A percentile compares a stretch with the other conserved stretches of the same genome.
phyloP scores from a whole-genome alignment of 805 yeast genomes.

The Kodamaea jinghongensis region DNA sequence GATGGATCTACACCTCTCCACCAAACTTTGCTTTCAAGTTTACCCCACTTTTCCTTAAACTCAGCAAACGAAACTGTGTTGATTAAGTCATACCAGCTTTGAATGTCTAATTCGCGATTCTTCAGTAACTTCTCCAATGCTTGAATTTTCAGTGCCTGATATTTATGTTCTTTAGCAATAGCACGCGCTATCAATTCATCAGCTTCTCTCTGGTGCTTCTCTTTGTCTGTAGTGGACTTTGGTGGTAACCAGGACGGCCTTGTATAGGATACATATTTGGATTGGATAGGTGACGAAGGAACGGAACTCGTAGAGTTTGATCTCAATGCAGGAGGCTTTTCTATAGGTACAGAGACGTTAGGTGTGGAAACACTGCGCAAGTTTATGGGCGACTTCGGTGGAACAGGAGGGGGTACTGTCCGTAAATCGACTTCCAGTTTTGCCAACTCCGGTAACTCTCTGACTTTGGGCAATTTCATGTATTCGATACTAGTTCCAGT shows the following conservation, averaged over 20 bases:
- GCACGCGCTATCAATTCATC: slow-evolving; percentile 44
- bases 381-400: slow-evolving; percentile 5
- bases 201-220: slow-evolving; percentile 53
- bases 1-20: slow-evolving; percentile 25
- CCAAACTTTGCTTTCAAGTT: slow-evolving; percentile 14
- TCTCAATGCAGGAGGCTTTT: neutral
- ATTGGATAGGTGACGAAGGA: slow-evolving; percentile 3
- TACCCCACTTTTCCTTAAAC: slow-evolving; percentile 10
- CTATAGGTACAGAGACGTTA: slow-evolving; percentile 3
- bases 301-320: neutral
- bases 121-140: slow-evolving; percentile 30
- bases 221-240: slow-evolving; percentile 50
- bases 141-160: slow-evolving; percentile 27
- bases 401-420: slow-evolving; percentile 5
- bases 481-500: neutral
- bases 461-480: neutral
- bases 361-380: slow-evolving; percentile 7
- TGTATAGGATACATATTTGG: slow-evolving; percentile 42
- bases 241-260: slow-evolving; percentile 70
- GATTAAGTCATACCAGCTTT: slow-evolving; percentile 17
- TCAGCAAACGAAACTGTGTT: slow-evolving; percentile 9
- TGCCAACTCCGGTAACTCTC: slow-evolving; percentile 1
- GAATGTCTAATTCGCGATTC: slow-evolving; percentile 34
- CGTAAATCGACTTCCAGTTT: neutral
- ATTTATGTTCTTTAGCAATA: slow-evolving; percentile 35